These are phyloP conservation scores for Arachis hypogaea DNA, from an alignment of 306 rosid genomes.

Conservation along the genomic window DNA sequence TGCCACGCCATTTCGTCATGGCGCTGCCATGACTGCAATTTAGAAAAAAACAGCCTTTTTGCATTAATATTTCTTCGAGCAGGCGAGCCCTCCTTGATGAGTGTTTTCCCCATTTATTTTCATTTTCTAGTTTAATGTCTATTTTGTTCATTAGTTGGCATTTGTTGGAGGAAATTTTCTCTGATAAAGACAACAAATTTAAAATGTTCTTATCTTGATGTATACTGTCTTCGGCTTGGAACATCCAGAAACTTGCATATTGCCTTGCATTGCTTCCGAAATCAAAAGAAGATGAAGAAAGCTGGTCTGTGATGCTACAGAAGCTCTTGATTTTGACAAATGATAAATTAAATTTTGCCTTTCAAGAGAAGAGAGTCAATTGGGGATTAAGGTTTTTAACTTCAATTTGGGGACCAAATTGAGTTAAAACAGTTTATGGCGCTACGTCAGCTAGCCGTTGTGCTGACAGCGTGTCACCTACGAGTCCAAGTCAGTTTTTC, in stretches of 20 bases:
- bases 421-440: too few species aligned
- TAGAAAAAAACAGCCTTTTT: too few species aligned
- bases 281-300: constrained; percentile 79
- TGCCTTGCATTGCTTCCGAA: constrained; percentile 87
- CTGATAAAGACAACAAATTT: constrained; percentile 12
- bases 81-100: background rate
- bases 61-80: too few species aligned
- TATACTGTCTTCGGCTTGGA: constrained; percentile 38
- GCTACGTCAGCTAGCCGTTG: too few species aligned
- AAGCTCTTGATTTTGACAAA: constrained; percentile 65
- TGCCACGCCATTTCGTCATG: too few species aligned
- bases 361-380: constrained; percentile 46
- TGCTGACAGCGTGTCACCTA: too few species aligned
- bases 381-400: too few species aligned
- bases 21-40: too few species aligned
- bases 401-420: too few species aligned
- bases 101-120: background rate
- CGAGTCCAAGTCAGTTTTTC: too few species aligned
- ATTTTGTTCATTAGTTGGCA: constrained; percentile 29
- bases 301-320: constrained; percentile 80
- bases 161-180: constrained; percentile 26
- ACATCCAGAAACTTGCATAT: constrained; percentile 73
- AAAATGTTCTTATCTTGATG: constrained; percentile 33
- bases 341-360: constrained; percentile 61
- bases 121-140: constrained; percentile 12